Evolutionary conservation across 192 early-diverging fungal species (phyloP).

Genomic region (Coemansia reversa): DNA sequence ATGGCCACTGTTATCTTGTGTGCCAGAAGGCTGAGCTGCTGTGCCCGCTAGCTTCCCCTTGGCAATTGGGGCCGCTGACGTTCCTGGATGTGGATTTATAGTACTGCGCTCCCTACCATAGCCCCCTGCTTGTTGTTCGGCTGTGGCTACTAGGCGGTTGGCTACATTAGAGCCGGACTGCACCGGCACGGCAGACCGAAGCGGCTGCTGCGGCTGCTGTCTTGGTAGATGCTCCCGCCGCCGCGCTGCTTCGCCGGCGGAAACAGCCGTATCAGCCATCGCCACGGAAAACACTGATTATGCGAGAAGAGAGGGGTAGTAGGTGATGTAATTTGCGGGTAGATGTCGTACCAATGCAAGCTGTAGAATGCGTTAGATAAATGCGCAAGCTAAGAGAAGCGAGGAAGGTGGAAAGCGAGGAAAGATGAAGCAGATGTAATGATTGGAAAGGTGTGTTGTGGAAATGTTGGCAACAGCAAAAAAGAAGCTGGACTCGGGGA

Average conservation of each 20-base stretch:
- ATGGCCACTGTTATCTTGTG: slow-evolving; percentile 17
- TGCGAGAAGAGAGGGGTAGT: not conserved
- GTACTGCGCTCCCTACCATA: slow-evolving; percentile 11
- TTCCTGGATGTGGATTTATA: slow-evolving; percentile 37
- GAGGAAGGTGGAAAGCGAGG: not conserved
- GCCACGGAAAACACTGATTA: not conserved
- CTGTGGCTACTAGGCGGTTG: not conserved
- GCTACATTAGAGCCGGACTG: not conserved
- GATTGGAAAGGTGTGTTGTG: not conserved
- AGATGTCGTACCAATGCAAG: not conserved
- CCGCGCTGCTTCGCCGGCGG: slow-evolving; percentile 31
- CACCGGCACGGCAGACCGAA: slow-evolving; percentile 17
- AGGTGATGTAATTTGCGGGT: not conserved
- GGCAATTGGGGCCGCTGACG: slow-evolving; percentile 8
- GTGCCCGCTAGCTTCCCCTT: slow-evolving; percentile 21
- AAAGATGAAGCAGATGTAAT: not conserved
- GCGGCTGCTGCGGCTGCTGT: slow-evolving; percentile 47
- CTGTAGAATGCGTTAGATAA: too few relatives aligned
- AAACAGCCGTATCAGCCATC: slow-evolving; percentile 45
- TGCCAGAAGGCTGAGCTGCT: slow-evolving; percentile 7
- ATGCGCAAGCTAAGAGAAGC: not conserved
- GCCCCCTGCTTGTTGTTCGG: slow-evolving; percentile 2
- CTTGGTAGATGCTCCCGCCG: slow-evolving; percentile 46
- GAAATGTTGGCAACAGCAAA: too few relatives aligned
- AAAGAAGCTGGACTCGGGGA: too few relatives aligned